A percentile compares a stretch with the other conserved stretches of the same genome.
Evolutionary conservation across 306 rosid genomes (phyloP).

Genomic region (Glycyrrhiza uralensis): DNA sequence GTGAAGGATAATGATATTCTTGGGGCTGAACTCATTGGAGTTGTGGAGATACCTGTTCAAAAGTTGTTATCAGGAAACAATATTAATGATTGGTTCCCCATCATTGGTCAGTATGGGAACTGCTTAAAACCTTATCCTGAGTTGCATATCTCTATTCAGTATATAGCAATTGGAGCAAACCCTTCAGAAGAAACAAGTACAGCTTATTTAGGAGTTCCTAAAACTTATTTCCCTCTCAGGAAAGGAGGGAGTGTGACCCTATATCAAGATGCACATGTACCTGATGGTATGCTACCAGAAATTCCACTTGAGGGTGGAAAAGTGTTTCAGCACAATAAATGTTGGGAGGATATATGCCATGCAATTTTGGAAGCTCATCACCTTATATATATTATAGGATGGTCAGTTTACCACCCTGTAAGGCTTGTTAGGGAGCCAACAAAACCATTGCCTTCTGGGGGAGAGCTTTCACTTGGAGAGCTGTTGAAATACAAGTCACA

Average conservation of each 20-base stretch:
- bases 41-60: conserved; percentile 48
- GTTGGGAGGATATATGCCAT: conserved; percentile 81
- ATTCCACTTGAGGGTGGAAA: conserved; percentile 54
- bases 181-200: conserved; percentile 17
- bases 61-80: conserved; percentile 40
- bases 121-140: conserved; percentile 58
- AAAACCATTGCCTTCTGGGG: conserved; percentile 56
- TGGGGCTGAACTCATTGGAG: conserved; percentile 72
- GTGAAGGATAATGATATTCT: conserved; percentile 74
- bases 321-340: conserved; percentile 36
- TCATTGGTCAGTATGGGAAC: conserved; percentile 40
- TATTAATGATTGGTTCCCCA: conserved; percentile 65
- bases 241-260: conserved; percentile 65
- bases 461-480: conserved; percentile 70
- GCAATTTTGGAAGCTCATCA: conserved; percentile 75
- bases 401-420: conserved; percentile 59
- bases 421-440: conserved; percentile 69
- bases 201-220: conserved; percentile 42
- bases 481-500: conserved; percentile 71
- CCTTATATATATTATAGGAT: conserved; percentile 56
- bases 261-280: conserved; percentile 76
- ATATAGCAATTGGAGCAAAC: conserved; percentile 32
- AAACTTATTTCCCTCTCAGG: conserved; percentile 60
- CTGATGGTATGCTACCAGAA: conserved; percentile 47
- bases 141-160: conserved; percentile 58